Evolutionary conservation across 2,329 filamentous ascomycete species (phyloP).

Genomic region (Eurotiales sp.): DNA sequence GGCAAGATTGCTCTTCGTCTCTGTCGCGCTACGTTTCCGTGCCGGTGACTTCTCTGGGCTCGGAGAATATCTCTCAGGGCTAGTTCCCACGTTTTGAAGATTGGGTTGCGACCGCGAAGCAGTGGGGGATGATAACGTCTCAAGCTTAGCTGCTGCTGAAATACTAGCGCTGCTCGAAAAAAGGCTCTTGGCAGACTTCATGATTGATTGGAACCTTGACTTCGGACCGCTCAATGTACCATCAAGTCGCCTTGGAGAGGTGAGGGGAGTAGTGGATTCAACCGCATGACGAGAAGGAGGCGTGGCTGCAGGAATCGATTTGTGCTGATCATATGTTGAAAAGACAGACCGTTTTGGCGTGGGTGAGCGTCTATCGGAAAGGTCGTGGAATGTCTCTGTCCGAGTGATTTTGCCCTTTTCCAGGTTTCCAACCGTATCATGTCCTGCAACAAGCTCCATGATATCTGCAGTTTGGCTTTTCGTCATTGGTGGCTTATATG

Average conservation of each 20-base stretch:
- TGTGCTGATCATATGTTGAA: conserved; percentile 48
- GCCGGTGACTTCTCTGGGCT: conserved; percentile 15
- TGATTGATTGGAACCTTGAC: conserved; percentile 83
- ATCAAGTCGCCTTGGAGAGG: conserved; percentile 60
- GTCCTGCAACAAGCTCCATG: conserved; percentile 55
- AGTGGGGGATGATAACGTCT: conserved; percentile 45
- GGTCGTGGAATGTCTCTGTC: conserved; percentile 24
- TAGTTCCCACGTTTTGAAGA: conserved; percentile 20
- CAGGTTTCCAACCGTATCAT: conserved; percentile 46
- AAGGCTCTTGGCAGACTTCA: conserved; percentile 81
- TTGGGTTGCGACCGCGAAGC: conserved; percentile 27
- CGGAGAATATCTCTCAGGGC: conserved; percentile 19
- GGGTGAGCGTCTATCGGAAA: conserved; percentile 26
- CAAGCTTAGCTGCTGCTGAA: conserved; percentile 57
- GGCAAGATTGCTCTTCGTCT: conserved; percentile 42
- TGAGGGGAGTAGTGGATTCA: conserved; percentile 55
- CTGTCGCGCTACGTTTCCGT: conserved; percentile 56
- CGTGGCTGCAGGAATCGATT: conserved; percentile 61
- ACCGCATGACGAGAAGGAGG: conserved; percentile 46
- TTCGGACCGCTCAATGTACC: conserved; percentile 89
- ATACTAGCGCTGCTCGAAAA: conserved; percentile 69
- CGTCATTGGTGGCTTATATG: conserved; percentile 48
- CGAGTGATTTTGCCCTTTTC: conserved; percentile 47
- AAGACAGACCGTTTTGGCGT: conserved; percentile 11
- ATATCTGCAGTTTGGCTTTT: conserved; percentile 62